phyloP scores from a whole-genome alignment of 2,329 filamentous ascomycete species.

The Xylariaceae sp. region DNA sequence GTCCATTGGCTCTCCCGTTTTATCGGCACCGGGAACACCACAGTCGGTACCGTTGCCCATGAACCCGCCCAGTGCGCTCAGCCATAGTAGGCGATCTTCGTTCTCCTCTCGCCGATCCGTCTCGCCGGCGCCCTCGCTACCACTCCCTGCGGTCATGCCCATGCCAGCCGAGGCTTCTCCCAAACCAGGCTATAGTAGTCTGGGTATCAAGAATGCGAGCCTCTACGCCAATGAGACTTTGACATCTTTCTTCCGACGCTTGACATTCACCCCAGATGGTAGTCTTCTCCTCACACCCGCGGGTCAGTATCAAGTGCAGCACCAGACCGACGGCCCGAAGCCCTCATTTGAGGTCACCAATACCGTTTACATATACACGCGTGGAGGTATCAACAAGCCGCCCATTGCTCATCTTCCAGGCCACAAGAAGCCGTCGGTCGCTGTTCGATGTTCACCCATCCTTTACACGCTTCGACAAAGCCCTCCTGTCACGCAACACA shows the following conservation, averaged over 20 bases:
- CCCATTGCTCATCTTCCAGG: slow-evolving; percentile 92
- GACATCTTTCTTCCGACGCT: slow-evolving; percentile 89
- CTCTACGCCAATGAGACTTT: slow-evolving; percentile 96
- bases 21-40: slow-evolving; percentile 90
- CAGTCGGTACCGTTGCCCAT: slow-evolving; percentile 85
- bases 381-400: slow-evolving; percentile 93
- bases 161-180: slow-evolving; percentile 87
- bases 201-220: slow-evolving; percentile 74
- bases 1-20: slow-evolving; percentile 72
- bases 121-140: slow-evolving; percentile 89
- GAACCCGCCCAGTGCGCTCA: slow-evolving; percentile 87
- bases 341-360: slow-evolving; percentile 83
- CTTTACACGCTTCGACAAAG: slow-evolving; percentile 75
- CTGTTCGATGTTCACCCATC: slow-evolving; percentile 87
- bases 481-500: slow-evolving; percentile 69
- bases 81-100: slow-evolving; percentile 89
- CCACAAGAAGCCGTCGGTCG: slow-evolving; percentile 96
- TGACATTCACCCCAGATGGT: slow-evolving; percentile 93
- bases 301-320: slow-evolving; percentile 85
- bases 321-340: slow-evolving; percentile 59
- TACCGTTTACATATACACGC: slow-evolving; percentile 96
- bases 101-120: slow-evolving; percentile 84
- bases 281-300: slow-evolving; percentile 91
- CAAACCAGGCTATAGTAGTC: slow-evolving; percentile 54
- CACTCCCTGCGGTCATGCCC: slow-evolving; percentile 90